These are phyloP conservation scores for Metschnikowia kofuensis DNA, from an alignment of 805 yeast genomes.

Conservation along the genomic window DNA sequence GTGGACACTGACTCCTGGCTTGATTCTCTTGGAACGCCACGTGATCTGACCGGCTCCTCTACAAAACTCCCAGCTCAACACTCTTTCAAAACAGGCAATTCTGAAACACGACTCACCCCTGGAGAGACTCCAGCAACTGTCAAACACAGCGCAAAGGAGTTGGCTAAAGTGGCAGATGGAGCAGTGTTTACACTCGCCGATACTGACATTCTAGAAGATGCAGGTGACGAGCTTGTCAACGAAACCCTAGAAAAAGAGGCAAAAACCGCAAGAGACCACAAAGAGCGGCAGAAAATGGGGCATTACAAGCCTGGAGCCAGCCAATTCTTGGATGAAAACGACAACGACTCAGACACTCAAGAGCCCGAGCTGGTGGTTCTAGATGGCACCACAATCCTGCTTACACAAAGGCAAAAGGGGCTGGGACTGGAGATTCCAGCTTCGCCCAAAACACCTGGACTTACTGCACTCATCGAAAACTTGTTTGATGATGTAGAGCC, in stretches of 20 bases:
- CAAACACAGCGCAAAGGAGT: slow-evolving; percentile 44
- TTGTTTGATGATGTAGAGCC: slow-evolving; percentile 13
- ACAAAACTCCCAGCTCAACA: too few species aligned
- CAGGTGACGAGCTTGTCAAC: slow-evolving; percentile 36
- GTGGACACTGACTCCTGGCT: slow-evolving; percentile 14
- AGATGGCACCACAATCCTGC: slow-evolving; percentile 7
- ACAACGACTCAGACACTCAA: slow-evolving; percentile 8
- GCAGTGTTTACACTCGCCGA: slow-evolving; percentile 61
- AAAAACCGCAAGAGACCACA: slow-evolving; percentile 28
- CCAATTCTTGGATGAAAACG: neutral
- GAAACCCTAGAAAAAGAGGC: slow-evolving; percentile 27
- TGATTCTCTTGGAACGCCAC: slow-evolving; percentile 15
- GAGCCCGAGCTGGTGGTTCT: slow-evolving; percentile 3
- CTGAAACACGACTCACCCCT: neutral
- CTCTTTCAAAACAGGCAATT: neutral
- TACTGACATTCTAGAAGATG: slow-evolving; percentile 32
- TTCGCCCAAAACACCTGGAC: neutral
- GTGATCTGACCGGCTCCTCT: neutral
- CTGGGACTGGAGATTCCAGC: neutral
- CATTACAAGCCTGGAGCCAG: slow-evolving; percentile 5
- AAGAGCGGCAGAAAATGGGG: slow-evolving; percentile 22
- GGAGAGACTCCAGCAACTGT: slow-evolving; percentile 24
- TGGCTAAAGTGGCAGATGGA: slow-evolving; percentile 36
- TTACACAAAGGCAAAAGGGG: neutral
- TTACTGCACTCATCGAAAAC: neutral